Conservation (phyloP, 1,284 basidiomycete species). For the Tremellales sp. region DNA sequence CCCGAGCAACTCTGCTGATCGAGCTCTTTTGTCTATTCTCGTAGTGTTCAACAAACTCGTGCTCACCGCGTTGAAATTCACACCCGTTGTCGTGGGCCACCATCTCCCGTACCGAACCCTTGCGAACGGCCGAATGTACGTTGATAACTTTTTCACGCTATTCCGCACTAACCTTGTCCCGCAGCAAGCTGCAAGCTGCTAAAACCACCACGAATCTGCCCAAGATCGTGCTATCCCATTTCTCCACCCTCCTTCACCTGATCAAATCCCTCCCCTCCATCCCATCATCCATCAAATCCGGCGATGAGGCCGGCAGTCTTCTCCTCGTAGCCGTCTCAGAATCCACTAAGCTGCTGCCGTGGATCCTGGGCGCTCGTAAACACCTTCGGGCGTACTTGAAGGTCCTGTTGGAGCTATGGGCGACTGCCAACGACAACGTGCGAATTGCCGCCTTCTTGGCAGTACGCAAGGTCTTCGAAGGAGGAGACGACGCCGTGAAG, state of each 20-base stretch:
- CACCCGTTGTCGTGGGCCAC: conserved; percentile 80
- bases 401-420: conserved; percentile 80
- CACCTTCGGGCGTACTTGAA: conserved; percentile 80
- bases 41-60: conserved; percentile 90
- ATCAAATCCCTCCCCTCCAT: conserved; percentile 67
- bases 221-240: conserved; percentile 83
- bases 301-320: conserved; percentile 44
- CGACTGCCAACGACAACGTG: conserved; percentile 71
- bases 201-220: conserved; percentile 66
- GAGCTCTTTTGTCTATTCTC: background rate
- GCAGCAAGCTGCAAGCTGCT: conserved; percentile 55
- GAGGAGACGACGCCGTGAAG: conserved; percentile 74
- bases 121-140: conserved; percentile 77
- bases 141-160: conserved; percentile 3
- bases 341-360: conserved; percentile 81
- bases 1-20: background rate
- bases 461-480: conserved; percentile 72
- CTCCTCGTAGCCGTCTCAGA: conserved; percentile 72
- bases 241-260: conserved; percentile 76
- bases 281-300: conserved; percentile 42
- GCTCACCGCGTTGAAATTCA: conserved; percentile 81
- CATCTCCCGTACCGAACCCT: conserved; percentile 85
- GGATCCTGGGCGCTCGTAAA: conserved; percentile 76
- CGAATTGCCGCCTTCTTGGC: conserved; percentile 86
- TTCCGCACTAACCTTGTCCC: background rate